Conservation (phyloP, 805 yeast species). For the Hanseniaspora lindneri region DNA sequence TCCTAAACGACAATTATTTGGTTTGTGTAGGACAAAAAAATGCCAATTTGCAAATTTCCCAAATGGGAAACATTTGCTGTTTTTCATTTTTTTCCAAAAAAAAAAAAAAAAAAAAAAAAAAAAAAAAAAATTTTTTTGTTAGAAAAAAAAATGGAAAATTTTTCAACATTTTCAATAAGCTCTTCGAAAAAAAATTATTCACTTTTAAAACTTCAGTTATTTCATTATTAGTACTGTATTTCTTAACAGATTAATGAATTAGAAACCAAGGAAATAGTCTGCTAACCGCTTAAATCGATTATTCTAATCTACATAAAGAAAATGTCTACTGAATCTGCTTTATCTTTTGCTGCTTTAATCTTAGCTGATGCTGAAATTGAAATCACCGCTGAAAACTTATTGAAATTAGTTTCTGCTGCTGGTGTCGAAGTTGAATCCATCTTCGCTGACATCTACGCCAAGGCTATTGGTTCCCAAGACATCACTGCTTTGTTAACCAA, state of each 20-base stretch:
- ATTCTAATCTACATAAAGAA: conserved; percentile 25
- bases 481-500: conserved; percentile 54
- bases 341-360: conserved; percentile 96
- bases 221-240: not conserved
- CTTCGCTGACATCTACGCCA: conserved; percentile 75
- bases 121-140: too few relatives aligned
- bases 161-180: too few relatives aligned
- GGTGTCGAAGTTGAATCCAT: conserved; percentile 61
- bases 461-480: conserved; percentile 72
- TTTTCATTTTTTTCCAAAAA: too few relatives aligned
- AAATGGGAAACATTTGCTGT: too few relatives aligned
- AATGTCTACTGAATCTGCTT: conserved; percentile 82
- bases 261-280: conserved; percentile 28
- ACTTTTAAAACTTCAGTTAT: too few relatives aligned
- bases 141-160: too few relatives aligned
- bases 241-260: not conserved
- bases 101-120: too few relatives aligned
- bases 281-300: conserved; percentile 30
- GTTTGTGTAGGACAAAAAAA: not conserved
- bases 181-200: too few relatives aligned
- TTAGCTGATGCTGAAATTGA: conserved; percentile 95
- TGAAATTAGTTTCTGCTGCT: conserved; percentile 63
- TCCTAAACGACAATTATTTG: too few relatives aligned
- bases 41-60: too few relatives aligned
- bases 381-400: conserved; percentile 72